Conservation (phyloP, 805 yeast species). For the Candida germanica region DNA sequence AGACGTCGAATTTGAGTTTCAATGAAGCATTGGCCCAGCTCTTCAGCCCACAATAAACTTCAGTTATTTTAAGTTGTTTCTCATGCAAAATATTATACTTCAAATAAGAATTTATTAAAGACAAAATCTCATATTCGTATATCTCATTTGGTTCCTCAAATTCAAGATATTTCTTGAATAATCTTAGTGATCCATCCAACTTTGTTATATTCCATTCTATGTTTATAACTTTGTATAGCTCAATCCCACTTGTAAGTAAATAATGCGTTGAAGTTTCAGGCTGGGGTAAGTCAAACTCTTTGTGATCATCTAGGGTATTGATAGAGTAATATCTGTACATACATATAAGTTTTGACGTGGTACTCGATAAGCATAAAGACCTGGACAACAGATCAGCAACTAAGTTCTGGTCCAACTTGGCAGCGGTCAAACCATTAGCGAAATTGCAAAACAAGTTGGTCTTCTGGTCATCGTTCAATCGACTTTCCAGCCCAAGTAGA, state of each 20-base stretch:
- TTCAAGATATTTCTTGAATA: conserved; percentile 16
- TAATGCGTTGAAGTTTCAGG: not conserved
- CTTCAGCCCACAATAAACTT: not conserved
- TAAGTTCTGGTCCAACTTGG: not conserved
- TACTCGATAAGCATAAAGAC: conserved; percentile 1
- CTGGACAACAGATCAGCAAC: not conserved
- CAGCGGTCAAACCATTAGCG: not conserved
- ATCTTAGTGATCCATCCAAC: not conserved
- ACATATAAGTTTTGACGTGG: not conserved
- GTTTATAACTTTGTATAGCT: conserved; percentile 20
- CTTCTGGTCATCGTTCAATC: not conserved
- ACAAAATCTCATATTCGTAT: conserved; percentile 29
- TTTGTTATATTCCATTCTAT: conserved; percentile 19
- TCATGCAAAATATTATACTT: conserved; percentile 19
- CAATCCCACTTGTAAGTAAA: conserved; percentile 20
- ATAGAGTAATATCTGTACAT: conserved; percentile 5
- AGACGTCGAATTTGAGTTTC: conserved; percentile 3
- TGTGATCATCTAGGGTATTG: conserved; percentile 3
- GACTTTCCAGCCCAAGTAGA: not conserved
- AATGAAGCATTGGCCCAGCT: not conserved
- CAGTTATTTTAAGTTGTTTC: not conserved
- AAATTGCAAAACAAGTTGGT: not conserved
- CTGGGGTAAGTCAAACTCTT: conserved; percentile 1
- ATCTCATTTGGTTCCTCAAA: not conserved
- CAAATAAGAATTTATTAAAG: conserved; percentile 19